Evolutionary conservation across 305 asterid genomes (phyloP).

Genomic region (Fraxinus paxiana): DNA sequence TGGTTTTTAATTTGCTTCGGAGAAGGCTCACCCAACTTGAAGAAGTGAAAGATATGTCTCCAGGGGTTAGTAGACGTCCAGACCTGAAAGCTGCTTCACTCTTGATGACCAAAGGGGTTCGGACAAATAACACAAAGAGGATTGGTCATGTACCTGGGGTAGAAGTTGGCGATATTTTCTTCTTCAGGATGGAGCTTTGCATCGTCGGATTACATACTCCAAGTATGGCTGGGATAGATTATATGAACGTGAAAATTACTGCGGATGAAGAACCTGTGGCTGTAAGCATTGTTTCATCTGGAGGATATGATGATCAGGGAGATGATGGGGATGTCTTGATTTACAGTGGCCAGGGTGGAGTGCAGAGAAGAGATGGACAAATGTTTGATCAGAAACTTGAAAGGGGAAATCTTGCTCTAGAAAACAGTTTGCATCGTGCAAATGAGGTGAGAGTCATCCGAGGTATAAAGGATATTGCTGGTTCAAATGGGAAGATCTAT

Average conservation of each 20-base stretch:
- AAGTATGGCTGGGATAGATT: constrained; percentile 90
- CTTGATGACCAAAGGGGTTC: constrained; percentile 63
- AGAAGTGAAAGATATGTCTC: constrained; percentile 44
- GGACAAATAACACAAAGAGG: constrained; percentile 57
- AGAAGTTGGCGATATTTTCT: constrained; percentile 83
- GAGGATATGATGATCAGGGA: constrained; percentile 84
- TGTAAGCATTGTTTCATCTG: constrained; percentile 83
- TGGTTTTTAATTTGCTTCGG: constrained; percentile 51
- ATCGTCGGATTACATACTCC: constrained; percentile 78
- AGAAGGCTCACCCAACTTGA: constrained; percentile 59
- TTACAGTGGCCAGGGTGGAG: constrained; percentile 60
- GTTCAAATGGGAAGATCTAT: constrained; percentile 61
- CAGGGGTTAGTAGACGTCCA: constrained; percentile 59
- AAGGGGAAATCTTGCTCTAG: constrained; percentile 59
- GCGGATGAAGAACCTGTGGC: constrained; percentile 79
- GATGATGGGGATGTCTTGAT: constrained; percentile 52
- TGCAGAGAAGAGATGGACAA: constrained; percentile 45
- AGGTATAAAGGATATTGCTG: constrained; percentile 51
- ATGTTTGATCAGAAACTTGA: constrained; percentile 59
- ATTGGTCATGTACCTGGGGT: constrained; percentile 73
- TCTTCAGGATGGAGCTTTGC: constrained; percentile 84
- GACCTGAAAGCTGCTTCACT: constrained; percentile 63
- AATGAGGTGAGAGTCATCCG: constrained; percentile 59
- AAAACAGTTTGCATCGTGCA: constrained; percentile 49
- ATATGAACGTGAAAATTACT: constrained; percentile 51